These are phyloP conservation scores for Vanrija pseudolonga DNA, from an alignment of 1,284 basidiomycete species.

Conservation along the genomic window DNA sequence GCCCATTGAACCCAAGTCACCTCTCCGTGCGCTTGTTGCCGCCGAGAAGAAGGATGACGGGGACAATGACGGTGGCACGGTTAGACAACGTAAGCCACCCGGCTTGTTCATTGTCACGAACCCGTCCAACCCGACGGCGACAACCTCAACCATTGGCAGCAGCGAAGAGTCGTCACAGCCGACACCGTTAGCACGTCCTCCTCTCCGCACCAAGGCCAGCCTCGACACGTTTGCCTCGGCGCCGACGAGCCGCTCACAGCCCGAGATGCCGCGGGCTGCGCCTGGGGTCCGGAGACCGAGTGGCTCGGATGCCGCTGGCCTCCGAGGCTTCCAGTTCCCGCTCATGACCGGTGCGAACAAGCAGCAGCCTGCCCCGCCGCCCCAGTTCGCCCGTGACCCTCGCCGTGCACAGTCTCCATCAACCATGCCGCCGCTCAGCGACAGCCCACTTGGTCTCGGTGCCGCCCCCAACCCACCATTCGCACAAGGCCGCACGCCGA, in stretches of 20 bases:
- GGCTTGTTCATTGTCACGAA: conserved; percentile 20
- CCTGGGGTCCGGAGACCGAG: conserved; percentile 21
- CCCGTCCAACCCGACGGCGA: conserved; percentile 13
- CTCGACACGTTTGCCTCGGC: conserved; percentile 30
- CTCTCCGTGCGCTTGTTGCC: neutral
- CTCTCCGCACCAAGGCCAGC: conserved; percentile 17
- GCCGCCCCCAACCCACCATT: conserved; percentile 13
- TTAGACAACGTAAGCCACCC: conserved; percentile 16
- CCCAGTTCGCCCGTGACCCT: conserved; percentile 2
- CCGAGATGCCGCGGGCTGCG: conserved; percentile 6
- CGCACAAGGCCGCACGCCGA: conserved; percentile 18
- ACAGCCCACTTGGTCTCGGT: conserved; percentile 7
- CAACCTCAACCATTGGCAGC: conserved; percentile 2
- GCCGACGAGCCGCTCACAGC: conserved; percentile 18
- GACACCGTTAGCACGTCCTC: conserved; percentile 23
- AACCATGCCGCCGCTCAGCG: conserved; percentile 6
- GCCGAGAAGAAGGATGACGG: conserved; percentile 1
- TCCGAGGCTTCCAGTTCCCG: conserved; percentile 46
- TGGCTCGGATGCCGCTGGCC: conserved; percentile 33
- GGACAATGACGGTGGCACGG: conserved; percentile 6
- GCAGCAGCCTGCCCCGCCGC: neutral
- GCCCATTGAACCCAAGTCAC: neutral
- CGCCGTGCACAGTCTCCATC: neutral
- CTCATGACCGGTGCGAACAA: conserved; percentile 24
- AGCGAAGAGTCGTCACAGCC: conserved; percentile 15